Evolutionary conservation across 352 stramenopile genomes (phyloP).

Genomic region (Phytophthora pluvialis): DNA sequence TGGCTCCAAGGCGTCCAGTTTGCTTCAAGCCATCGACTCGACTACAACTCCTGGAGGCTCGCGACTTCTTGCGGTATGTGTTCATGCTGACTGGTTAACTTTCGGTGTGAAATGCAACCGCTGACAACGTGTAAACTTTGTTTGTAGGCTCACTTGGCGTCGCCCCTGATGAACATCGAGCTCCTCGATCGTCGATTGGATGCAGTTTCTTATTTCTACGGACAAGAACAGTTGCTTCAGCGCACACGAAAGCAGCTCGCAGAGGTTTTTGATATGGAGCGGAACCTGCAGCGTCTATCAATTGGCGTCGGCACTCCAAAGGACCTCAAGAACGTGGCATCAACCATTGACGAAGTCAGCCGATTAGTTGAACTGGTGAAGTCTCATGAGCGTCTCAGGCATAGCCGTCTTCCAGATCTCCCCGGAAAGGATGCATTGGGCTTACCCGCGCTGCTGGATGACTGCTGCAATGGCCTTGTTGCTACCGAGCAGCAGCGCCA

Average conservation of each 20-base stretch:
- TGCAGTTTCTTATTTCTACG: constrained; percentile 58
- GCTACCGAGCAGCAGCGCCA: constrained; percentile 21
- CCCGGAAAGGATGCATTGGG: constrained; percentile 27
- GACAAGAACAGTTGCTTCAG: constrained; percentile 55
- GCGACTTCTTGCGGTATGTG: constrained; percentile 62
- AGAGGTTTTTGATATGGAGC: constrained; percentile 75
- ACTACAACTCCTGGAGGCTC: constrained; percentile 71
- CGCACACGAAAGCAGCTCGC: constrained; percentile 56
- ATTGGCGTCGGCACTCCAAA: constrained; percentile 67
- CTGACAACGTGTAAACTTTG: constrained; percentile 3
- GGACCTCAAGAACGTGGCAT: constrained; percentile 72
- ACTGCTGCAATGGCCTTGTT: constrained; percentile 32
- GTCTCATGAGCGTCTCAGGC: constrained; percentile 29
- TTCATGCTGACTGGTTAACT: background rate
- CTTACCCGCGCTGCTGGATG: constrained; percentile 38
- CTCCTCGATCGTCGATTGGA: constrained; percentile 57
- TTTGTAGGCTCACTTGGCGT: constrained; percentile 63
- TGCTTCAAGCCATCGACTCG: constrained; percentile 71
- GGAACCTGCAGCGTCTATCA: constrained; percentile 72
- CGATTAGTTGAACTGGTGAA: constrained; percentile 42
- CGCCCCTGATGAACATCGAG: constrained; percentile 66
- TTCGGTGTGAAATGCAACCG: too few relatives aligned
- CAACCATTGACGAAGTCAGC: constrained; percentile 59
- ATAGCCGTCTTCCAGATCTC: constrained; percentile 32
- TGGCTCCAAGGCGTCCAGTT: constrained; percentile 64